Conservation (phyloP, 1,284 basidiomycete genomes). For the Phylloporus sp. region DNA sequence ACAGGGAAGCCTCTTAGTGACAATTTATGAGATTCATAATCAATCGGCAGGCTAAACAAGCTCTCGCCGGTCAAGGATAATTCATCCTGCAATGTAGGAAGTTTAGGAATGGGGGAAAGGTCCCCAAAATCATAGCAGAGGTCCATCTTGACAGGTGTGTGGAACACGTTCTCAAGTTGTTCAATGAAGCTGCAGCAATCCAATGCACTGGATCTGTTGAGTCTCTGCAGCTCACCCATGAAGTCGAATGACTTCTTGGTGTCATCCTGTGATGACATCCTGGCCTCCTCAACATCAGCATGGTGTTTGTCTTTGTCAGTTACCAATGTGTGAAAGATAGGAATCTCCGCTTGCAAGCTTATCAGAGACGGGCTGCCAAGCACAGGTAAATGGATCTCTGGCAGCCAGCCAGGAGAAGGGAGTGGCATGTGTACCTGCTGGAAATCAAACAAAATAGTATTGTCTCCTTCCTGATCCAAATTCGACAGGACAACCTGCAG, state of each 20-base stretch:
- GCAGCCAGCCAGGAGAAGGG: constrained; percentile 48
- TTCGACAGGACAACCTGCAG: constrained; percentile 65
- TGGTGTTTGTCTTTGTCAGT: constrained; percentile 50
- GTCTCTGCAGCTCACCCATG: constrained; percentile 73
- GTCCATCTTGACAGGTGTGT: constrained; percentile 69
- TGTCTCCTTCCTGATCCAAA: constrained; percentile 46
- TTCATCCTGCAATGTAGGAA: constrained; percentile 31
- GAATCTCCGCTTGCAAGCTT: constrained; percentile 27
- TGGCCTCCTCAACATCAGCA: constrained; percentile 51
- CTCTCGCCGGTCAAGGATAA: constrained; percentile 26
- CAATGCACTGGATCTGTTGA: constrained; percentile 71
- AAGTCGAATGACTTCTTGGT: constrained; percentile 87
- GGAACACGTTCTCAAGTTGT: constrained; percentile 78
- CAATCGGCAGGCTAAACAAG: constrained; percentile 25
- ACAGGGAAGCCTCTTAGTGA: constrained; percentile 21
- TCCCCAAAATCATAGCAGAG: constrained; percentile 53
- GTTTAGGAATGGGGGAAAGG: constrained; percentile 46
- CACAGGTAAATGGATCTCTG: constrained; percentile 44
- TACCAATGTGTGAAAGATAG: constrained; percentile 50
- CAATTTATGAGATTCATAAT: constrained; percentile 22
- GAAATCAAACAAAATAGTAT: constrained; percentile 46
- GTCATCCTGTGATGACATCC: constrained; percentile 51
- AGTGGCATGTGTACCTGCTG: constrained; percentile 14
- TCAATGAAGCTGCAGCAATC: constrained; percentile 81
- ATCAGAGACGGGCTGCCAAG: constrained; percentile 21